phyloP scores from a whole-genome alignment of 441 rosid species.

The Syzygium malaccense region DNA sequence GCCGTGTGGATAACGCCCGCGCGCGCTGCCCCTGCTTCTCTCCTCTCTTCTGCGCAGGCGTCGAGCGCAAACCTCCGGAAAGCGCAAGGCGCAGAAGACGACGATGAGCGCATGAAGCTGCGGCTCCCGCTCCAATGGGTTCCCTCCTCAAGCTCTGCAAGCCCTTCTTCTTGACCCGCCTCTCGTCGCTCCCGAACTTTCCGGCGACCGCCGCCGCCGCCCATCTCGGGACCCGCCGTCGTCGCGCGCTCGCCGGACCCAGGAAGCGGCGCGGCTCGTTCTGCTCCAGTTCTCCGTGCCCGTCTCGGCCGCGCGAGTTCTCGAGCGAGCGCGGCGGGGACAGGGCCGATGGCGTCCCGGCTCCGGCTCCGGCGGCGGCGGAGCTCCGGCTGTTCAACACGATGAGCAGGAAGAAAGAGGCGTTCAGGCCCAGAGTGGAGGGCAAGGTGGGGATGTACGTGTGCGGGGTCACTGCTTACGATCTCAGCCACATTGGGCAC shows the following conservation, averaged over 20 bases:
- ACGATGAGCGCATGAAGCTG: not conserved
- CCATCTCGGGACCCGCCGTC: not conserved
- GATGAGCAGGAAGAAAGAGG: conserved; percentile 10
- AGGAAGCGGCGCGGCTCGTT: not conserved
- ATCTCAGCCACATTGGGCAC: conserved; percentile 16
- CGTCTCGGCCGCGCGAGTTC: not conserved
- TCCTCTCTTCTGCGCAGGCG: not conserved
- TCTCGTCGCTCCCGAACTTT: not conserved
- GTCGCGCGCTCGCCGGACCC: not conserved
- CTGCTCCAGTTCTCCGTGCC: not conserved
- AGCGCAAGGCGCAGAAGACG: not conserved
- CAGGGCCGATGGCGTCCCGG: not conserved
- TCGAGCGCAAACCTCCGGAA: not conserved
- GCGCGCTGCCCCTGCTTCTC: not conserved
- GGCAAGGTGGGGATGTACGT: conserved; percentile 15
- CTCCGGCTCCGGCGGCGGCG: not conserved
- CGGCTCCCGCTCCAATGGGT: not conserved
- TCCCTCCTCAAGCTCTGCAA: not conserved
- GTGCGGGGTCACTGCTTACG: conserved; percentile 17
- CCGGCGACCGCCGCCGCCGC: not conserved
- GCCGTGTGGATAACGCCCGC: not conserved
- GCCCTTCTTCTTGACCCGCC: not conserved
- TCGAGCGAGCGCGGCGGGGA: not conserved
- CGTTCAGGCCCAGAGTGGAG: conserved; percentile 10
- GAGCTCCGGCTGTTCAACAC: conserved; percentile 10